These are phyloP conservation scores for Ceratorhiza oryzae-sativae DNA, from an alignment of 1,284 basidiomycete species.

Conservation along the genomic window DNA sequence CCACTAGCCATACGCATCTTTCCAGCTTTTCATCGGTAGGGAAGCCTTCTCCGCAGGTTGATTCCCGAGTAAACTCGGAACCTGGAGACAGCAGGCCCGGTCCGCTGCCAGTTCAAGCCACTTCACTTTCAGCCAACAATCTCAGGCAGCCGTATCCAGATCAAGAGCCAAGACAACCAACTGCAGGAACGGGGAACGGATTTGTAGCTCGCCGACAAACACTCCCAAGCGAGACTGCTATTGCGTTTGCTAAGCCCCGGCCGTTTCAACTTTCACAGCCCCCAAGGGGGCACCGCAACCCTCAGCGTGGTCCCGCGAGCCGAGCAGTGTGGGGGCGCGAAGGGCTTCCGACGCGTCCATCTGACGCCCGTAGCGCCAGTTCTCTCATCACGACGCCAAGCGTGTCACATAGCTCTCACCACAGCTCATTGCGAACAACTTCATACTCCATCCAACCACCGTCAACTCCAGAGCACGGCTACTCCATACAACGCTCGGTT, in stretches of 20 bases:
- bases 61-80: not conserved
- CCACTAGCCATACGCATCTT: slow-evolving; percentile 9
- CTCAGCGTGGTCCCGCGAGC: slow-evolving; percentile 10
- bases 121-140: not conserved
- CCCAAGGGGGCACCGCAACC: slow-evolving; percentile 22
- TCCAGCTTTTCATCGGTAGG: slow-evolving; percentile 14
- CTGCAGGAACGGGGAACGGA: not conserved
- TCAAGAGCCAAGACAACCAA: slow-evolving; percentile 10
- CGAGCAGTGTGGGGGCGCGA: slow-evolving; percentile 36
- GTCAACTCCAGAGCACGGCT: not conserved
- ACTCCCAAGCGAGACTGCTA: slow-evolving; percentile 23
- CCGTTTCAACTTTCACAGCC: slow-evolving; percentile 27
- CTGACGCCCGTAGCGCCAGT: not conserved
- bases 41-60: slow-evolving; percentile 6
- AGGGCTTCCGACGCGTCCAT: slow-evolving; percentile 31
- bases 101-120: slow-evolving; percentile 24
- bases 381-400: not conserved
- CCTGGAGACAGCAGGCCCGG: not conserved
- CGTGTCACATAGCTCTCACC: not conserved
- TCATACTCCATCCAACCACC: not conserved
- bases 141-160: slow-evolving; percentile 34
- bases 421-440: not conserved
- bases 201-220: slow-evolving; percentile 20
- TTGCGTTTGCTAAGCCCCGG: slow-evolving; percentile 13
- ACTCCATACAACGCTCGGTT: not conserved